Evolutionary conservation across 345 rosid species (phyloP), one percentile per base, ranked within the genome.

Genomic region (Eucalyptus albens): DNA sequence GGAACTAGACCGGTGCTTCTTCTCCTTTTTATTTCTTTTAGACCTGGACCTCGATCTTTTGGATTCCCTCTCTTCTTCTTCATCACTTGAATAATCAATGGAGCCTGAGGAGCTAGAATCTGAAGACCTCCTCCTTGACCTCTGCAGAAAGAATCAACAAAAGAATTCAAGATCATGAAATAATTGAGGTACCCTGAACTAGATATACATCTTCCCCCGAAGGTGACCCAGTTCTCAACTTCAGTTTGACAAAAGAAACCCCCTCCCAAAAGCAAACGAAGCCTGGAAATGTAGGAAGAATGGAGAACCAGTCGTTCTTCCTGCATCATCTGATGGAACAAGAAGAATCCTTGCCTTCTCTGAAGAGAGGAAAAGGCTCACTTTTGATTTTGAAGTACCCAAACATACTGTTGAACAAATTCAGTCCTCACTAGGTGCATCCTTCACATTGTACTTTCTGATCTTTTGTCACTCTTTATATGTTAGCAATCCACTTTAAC

Each of bases 11-110:
- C 89, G 92, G 88, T 92, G 97, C 94, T 94, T 96, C 95, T 93
- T 98, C 89, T 95, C 96, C 92, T 95, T 97, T 93, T 90, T 96
- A 17, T 92, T 88, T 92, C 94, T 94, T 90, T 91, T 96, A 31
- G 96, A 95, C 92, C 95, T 95, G n/a, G 99, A 95, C 92, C 94
- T 96, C 14, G 95, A 96, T 93, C 95, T 95, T 93, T 94, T 94
- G 16, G 95, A 91, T 90, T 96, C 99, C 89, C 91, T 92, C 88
- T 92, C 95, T 67, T 96, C 98, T 15, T 92, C 98, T 50, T 96
- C 98, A 40, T 96, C 93, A 87, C 96, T 96, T 7, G 98, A 96
- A 89, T 94, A 94, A 83, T 96, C 98, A 6, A 98, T 92, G 27
- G 97, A 96, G 92, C 95, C 91, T 13, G 93, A 90, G 26, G 96